A percentile compares a stretch with the other conserved stretches of the same genome.
Evolutionary conservation across 495 filamentous ascomycete genomes (phyloP).

Genomic region (Penicillium diatomitis): DNA sequence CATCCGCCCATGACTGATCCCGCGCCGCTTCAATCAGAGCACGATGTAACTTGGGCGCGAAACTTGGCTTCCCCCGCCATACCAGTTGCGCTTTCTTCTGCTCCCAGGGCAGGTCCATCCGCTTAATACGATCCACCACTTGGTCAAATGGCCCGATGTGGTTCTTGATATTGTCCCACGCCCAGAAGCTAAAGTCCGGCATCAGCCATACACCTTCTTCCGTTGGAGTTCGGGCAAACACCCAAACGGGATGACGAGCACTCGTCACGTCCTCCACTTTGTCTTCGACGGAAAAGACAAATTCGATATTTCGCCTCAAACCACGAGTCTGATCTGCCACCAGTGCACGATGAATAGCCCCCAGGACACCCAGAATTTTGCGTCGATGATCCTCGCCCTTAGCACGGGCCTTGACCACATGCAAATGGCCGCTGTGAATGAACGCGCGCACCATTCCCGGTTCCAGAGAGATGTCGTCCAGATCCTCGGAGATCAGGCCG

Average conservation of each 20-base stretch:
- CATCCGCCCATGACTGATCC: slow-evolving; percentile 47
- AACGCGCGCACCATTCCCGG: slow-evolving; percentile 29
- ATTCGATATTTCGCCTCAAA: slow-evolving; percentile 53
- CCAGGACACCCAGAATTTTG: slow-evolving; percentile 35
- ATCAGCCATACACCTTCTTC: slow-evolving; percentile 54
- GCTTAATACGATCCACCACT: slow-evolving; percentile 41
- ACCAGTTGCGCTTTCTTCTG: slow-evolving; percentile 48
- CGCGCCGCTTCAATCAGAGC: slow-evolving; percentile 40
- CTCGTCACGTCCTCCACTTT: slow-evolving; percentile 33
- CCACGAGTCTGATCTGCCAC: slow-evolving; percentile 31
- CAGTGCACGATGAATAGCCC: slow-evolving; percentile 39
- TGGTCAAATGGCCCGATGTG: slow-evolving; percentile 49
- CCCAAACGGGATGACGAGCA: slow-evolving; percentile 44
- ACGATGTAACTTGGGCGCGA: slow-evolving; percentile 37
- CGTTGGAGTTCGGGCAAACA: slow-evolving; percentile 31
- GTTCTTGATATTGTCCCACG: slow-evolving; percentile 53
- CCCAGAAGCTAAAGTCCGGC: slow-evolving; percentile 74
- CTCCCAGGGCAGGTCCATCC: slow-evolving; percentile 35
- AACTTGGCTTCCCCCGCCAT: slow-evolving; percentile 54
- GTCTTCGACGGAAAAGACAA: slow-evolving; percentile 48
- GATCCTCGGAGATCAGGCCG: slow-evolving; percentile 20
- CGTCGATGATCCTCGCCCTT: slow-evolving; percentile 33
- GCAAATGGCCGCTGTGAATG: slow-evolving; percentile 26
- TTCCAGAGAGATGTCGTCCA: slow-evolving; percentile 20
- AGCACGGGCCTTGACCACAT: slow-evolving; percentile 27